A percentile compares a stretch with the other conserved stretches of the same genome.
Conservation (phyloP, 2,329 filamentous ascomycete species). For the Calonectria honghensis region DNA sequence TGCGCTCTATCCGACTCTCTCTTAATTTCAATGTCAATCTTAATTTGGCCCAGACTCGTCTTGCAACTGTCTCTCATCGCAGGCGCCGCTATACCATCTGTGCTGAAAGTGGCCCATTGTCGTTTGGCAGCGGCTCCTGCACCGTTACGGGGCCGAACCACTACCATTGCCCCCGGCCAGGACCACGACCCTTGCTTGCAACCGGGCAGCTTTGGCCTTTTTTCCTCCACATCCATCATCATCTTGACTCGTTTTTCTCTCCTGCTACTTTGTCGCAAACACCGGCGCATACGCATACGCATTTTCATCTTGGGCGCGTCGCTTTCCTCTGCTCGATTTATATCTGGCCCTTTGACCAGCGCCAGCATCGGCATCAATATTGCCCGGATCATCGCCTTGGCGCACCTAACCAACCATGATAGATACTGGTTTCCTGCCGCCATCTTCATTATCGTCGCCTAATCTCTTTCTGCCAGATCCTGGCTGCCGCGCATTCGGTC, state of each 20-base stretch:
- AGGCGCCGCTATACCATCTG: slow-evolving; percentile 23
- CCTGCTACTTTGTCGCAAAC: slow-evolving; percentile 24
- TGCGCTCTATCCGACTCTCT: background rate
- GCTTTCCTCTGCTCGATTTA: slow-evolving; percentile 34
- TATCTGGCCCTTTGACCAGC: background rate
- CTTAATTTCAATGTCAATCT: slow-evolving; percentile 13
- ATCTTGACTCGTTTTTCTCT: slow-evolving; percentile 28
- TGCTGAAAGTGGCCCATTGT: slow-evolving; percentile 15
- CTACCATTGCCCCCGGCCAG: slow-evolving; percentile 8
- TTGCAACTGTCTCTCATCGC: background rate
- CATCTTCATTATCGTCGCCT: background rate
- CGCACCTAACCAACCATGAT: slow-evolving; percentile 21
- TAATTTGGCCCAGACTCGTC: background rate
- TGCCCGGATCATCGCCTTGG: background rate
- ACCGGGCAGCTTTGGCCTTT: slow-evolving; percentile 41
- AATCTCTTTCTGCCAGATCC: background rate
- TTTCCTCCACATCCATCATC: slow-evolving; percentile 30
- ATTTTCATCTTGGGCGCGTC: background rate
- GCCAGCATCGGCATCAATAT: background rate
- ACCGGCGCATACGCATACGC: background rate
- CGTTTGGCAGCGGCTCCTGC: slow-evolving; percentile 19
- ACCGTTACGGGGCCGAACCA: slow-evolving; percentile 15
- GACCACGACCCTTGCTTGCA: slow-evolving; percentile 34
- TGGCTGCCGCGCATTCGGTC: background rate
- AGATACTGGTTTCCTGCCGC: slow-evolving; percentile 10